A percentile compares a stretch with the other conserved stretches of the same genome.
Evolutionary conservation across 2,329 filamentous ascomycete species (phyloP).

Genomic region (Meredithiella fracta): DNA sequence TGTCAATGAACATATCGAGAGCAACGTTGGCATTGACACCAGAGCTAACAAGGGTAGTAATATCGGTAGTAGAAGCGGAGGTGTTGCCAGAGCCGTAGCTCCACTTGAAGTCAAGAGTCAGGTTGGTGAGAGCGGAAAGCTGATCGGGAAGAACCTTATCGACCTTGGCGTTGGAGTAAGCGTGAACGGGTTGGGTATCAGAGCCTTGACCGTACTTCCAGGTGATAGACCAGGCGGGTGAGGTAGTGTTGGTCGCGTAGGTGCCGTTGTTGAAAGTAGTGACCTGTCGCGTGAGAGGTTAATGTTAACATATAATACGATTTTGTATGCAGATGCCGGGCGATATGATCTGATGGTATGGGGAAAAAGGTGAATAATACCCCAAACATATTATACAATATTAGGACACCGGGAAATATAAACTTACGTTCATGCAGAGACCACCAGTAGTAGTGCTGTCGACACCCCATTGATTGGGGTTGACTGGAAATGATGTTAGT

Average conservation of each 20-base stretch:
- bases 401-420: background rate
- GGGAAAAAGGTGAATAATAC: background rate
- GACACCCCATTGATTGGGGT: constrained; percentile 40
- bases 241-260: constrained; percentile 29
- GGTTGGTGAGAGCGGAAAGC: constrained; percentile 23
- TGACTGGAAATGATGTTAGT: constrained; percentile 23
- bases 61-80: constrained; percentile 22
- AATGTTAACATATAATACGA: background rate
- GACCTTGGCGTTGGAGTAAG: constrained; percentile 36
- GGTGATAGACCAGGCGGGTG: constrained; percentile 34
- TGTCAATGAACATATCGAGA: constrained; percentile 41
- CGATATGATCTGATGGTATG: background rate
- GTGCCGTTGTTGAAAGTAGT: constrained; percentile 33
- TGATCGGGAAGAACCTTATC: constrained; percentile 28
- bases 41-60: constrained; percentile 21
- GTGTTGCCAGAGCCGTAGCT: constrained; percentile 31
- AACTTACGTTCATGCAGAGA: constrained; percentile 37
- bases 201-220: constrained; percentile 33
- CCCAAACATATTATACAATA: background rate
- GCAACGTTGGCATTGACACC: constrained; percentile 38
- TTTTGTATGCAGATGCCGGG: background rate
- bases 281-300: constrained; percentile 23
- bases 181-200: constrained; percentile 32
- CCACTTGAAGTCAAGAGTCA: constrained; percentile 33
- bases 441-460: constrained; percentile 22